These are phyloP conservation scores for Pseudozyma sp. DNA, from an alignment of 1,284 basidiomycete species.

Conservation along the genomic window DNA sequence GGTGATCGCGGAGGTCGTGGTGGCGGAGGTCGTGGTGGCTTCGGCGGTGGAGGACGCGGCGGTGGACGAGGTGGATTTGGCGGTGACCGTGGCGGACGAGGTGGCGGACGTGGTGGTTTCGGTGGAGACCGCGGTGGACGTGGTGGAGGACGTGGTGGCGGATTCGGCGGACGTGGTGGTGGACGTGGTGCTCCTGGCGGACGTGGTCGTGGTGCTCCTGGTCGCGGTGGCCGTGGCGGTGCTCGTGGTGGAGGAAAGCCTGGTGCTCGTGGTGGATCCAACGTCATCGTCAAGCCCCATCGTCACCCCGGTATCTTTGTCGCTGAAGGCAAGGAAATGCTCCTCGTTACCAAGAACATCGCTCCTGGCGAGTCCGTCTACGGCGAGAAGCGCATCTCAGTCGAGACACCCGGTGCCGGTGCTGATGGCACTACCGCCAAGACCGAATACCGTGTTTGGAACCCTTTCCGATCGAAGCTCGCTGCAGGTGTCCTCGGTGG, in stretches of 20 bases:
- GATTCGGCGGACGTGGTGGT: conserved; percentile 47
- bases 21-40: conserved; percentile 54
- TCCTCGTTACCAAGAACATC: conserved; percentile 97
- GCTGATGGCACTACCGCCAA: conserved; percentile 80
- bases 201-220: conserved; percentile 56
- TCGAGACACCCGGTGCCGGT: conserved; percentile 73
- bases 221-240: conserved; percentile 61
- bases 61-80: conserved; percentile 71
- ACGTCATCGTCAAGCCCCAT: conserved; percentile 89
- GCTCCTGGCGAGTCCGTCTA: conserved; percentile 98
- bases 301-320: conserved; percentile 84
- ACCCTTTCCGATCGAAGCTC: conserved; percentile 97
- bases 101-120: conserved; percentile 69
- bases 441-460: conserved; percentile 98
- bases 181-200: conserved; percentile 34
- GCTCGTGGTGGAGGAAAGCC: conserved; percentile 58
- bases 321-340: conserved; percentile 81
- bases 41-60: conserved; percentile 53
- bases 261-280: conserved; percentile 76
- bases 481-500: conserved; percentile 97
- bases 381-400: conserved; percentile 82
- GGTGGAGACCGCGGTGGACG: conserved; percentile 71
- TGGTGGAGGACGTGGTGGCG: conserved; percentile 54
- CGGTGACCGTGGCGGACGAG: conserved; percentile 69
- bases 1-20: conserved; percentile 64